These are phyloP conservation scores for Phaffomyces thermotolerans DNA, from an alignment of 805 yeast species.

Conservation along the genomic window DNA sequence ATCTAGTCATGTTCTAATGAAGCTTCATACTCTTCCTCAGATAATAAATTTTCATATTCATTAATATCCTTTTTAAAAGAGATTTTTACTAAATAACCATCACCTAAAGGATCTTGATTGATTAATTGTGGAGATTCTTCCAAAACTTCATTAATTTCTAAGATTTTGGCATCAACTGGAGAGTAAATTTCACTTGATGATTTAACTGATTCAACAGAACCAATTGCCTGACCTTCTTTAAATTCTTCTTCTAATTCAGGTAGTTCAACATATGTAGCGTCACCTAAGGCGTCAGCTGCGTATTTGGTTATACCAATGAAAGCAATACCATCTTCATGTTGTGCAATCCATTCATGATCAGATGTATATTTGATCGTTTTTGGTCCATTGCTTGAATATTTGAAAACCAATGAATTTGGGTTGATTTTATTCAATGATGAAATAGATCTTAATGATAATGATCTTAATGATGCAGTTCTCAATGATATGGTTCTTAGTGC, in stretches of 20 bases:
- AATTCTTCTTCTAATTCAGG: conserved; percentile 63
- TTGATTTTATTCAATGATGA: conserved; percentile 18
- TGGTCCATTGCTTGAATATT: conserved; percentile 18
- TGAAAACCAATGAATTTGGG: conserved; percentile 16
- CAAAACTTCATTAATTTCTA: conserved; percentile 62
- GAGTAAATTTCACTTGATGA: conserved; percentile 88
- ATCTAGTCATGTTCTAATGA: conserved; percentile 18
- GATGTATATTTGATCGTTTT: conserved; percentile 56
- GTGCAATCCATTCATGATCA: conserved; percentile 95
- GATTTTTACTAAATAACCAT: conserved; percentile 86
- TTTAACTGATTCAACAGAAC: conserved; percentile 92
- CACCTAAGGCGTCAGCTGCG: conserved; percentile 96
- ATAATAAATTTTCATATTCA: conserved; percentile 49
- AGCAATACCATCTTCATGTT: conserved; percentile 73
- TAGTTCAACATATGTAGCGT: conserved; percentile 88
- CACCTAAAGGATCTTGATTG: conserved; percentile 87
- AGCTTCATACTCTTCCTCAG: conserved; percentile 39
- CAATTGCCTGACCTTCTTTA: conserved; percentile 73
- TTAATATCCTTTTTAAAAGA: conserved; percentile 41
- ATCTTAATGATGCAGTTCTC: conserved; percentile 12
- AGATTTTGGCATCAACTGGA: conserved; percentile 73
- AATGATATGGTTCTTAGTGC: conserved; percentile 4
- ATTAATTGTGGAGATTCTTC: conserved; percentile 69
- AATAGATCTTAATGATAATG: conserved; percentile 17
- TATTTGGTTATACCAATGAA: conserved; percentile 91